These are phyloP conservation scores for Myriangium duriaei DNA, from an alignment of 2,329 filamentous ascomycete species.

Conservation along the genomic window DNA sequence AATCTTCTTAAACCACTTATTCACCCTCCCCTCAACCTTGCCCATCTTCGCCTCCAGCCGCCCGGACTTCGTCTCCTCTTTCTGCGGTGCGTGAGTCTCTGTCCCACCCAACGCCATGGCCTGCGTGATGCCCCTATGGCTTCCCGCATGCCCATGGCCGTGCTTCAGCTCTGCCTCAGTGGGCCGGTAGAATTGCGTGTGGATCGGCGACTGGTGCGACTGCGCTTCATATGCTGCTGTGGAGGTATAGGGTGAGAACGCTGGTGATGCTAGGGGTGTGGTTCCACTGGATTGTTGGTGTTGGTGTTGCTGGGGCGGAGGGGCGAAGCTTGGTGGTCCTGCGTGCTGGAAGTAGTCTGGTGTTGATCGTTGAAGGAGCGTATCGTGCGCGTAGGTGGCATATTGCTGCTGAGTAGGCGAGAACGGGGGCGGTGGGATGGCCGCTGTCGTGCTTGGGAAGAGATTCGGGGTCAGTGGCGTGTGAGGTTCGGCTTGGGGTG, in stretches of 20 bases:
- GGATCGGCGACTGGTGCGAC: slow-evolving; percentile 40
- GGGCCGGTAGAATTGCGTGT: slow-evolving; percentile 58
- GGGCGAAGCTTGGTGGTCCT: too few species aligned
- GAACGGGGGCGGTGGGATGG: background rate
- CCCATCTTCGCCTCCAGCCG: slow-evolving; percentile 53
- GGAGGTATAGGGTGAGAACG: slow-evolving; percentile 32
- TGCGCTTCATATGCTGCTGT: slow-evolving; percentile 18
- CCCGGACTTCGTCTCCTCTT: slow-evolving; percentile 27
- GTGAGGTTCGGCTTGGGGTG: background rate
- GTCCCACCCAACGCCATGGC: slow-evolving; percentile 1
- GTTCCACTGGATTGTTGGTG: background rate
- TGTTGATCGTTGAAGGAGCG: too few species aligned
- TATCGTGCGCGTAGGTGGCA: slow-evolving; percentile 14
- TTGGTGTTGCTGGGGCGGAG: slow-evolving; percentile 14
- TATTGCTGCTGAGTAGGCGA: slow-evolving; percentile 14
- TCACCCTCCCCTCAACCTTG: slow-evolving; percentile 56
- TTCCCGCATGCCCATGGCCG: slow-evolving; percentile 23
- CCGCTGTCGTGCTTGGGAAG: background rate
- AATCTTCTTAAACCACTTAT: slow-evolving; percentile 62
- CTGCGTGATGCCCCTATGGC: slow-evolving; percentile 7
- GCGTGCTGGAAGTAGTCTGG: too few species aligned
- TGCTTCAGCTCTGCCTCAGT: slow-evolving; percentile 47
- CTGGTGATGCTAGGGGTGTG: background rate
- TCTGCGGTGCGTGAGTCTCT: slow-evolving; percentile 12
- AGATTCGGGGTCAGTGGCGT: too few species aligned